These are phyloP conservation scores for Gentiana macrophylla DNA, from an alignment of 257 asterid genomes.

Conservation along the genomic window DNA sequence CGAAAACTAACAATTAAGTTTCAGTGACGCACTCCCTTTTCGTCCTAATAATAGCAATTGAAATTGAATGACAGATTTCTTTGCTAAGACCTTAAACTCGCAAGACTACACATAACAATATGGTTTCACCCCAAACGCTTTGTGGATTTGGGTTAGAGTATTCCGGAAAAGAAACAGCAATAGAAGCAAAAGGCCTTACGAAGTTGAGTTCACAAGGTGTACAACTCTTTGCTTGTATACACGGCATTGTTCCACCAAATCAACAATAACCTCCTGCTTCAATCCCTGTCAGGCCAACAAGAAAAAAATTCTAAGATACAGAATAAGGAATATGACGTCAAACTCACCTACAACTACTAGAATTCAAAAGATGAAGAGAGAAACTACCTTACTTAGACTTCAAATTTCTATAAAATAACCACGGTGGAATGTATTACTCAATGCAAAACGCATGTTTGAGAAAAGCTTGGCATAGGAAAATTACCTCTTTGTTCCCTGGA, in stretches of 20 bases:
- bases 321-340: background rate
- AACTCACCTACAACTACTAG: background rate
- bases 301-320: slow-evolving; percentile 3
- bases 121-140: too few relatives aligned
- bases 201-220: slow-evolving; percentile 93
- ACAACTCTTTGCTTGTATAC: slow-evolving; percentile 93
- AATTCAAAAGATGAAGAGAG: too few relatives aligned
- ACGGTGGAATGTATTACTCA: too few relatives aligned
- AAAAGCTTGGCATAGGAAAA: too few relatives aligned
- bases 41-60: too few relatives aligned
- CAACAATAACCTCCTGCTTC: slow-evolving; percentile 95
- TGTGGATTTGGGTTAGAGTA: too few relatives aligned
- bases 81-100: too few relatives aligned
- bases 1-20: too few relatives aligned
- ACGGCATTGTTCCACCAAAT: slow-evolving; percentile 96
- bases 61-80: too few relatives aligned
- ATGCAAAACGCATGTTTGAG: too few relatives aligned
- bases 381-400: background rate
- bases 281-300: slow-evolving; percentile 47
- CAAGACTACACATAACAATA: too few relatives aligned
- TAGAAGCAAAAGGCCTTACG: slow-evolving; percentile 57
- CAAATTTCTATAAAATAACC: background rate
- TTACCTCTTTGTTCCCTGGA: slow-evolving; percentile 90
- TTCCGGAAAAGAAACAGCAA: slow-evolving; percentile 7
- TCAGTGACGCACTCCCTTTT: too few relatives aligned